phyloP scores from a whole-genome alignment of 108 stramenopile genomes.

The Skeletonema grethae region DNA sequence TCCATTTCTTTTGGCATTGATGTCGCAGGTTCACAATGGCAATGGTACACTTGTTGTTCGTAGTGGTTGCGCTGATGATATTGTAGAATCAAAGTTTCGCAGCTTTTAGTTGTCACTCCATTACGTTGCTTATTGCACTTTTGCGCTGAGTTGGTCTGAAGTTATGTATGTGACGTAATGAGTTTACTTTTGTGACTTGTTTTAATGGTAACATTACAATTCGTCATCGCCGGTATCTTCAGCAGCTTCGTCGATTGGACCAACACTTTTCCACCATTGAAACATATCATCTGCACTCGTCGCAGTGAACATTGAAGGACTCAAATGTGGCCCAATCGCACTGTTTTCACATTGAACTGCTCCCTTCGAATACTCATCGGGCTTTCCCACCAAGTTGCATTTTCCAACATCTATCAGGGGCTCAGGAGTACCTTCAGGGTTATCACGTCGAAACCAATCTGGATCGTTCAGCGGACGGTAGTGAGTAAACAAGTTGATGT shows the following conservation, averaged over 20 bases:
- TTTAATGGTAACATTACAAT: neutral
- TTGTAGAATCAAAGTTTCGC: too few relatives aligned
- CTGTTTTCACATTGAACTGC: slow-evolving; percentile 70
- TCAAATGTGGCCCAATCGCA: slow-evolving; percentile 58
- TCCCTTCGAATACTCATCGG: slow-evolving; percentile 51
- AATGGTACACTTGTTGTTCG: too few relatives aligned
- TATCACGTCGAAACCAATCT: slow-evolving; percentile 58
- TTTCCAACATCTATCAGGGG: slow-evolving; percentile 63
- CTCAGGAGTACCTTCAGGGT: slow-evolving; percentile 65
- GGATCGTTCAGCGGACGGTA: slow-evolving; percentile 79
- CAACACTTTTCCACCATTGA: slow-evolving; percentile 62
- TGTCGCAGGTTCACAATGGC: too few relatives aligned
- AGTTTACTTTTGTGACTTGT: too few relatives aligned
- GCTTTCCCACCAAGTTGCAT: slow-evolving; percentile 57
- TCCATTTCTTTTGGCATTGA: too few relatives aligned
- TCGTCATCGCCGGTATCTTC: slow-evolving; percentile 29
- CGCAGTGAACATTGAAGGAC: slow-evolving; percentile 59
- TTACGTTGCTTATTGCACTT: too few relatives aligned
- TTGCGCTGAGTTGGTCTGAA: too few relatives aligned
- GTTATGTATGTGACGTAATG: too few relatives aligned
- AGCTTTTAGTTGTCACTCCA: too few relatives aligned
- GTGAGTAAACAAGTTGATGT: slow-evolving; percentile 90
- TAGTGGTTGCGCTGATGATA: too few relatives aligned
- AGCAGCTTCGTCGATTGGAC: slow-evolving; percentile 46
- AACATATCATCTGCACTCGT: slow-evolving; percentile 60